Evolutionary conservation across 2,329 filamentous ascomycete species (phyloP).

Genomic region (Podosphaera fusca): DNA sequence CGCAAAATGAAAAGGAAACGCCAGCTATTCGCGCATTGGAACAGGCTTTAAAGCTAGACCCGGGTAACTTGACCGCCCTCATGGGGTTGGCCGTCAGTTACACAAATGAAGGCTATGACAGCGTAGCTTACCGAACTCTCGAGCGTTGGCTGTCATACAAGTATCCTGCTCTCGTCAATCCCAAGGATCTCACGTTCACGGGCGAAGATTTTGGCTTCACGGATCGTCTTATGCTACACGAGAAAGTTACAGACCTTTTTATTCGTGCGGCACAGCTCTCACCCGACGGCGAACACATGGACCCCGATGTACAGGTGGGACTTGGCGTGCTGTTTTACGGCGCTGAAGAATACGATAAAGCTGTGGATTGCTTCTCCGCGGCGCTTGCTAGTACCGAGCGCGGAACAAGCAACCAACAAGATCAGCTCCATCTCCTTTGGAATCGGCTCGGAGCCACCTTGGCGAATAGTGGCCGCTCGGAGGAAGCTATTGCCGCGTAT

Average conservation of each 20-base stretch:
- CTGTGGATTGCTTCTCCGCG: slow-evolving; percentile 90
- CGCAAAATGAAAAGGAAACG: slow-evolving; percentile 95
- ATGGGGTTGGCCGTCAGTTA: slow-evolving; percentile 95
- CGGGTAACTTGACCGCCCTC: slow-evolving; percentile 65
- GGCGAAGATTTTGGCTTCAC: slow-evolving; percentile 81
- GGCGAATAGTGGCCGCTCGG: slow-evolving; percentile 76
- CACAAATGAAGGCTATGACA: slow-evolving; percentile 97
- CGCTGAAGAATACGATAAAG: slow-evolving; percentile 93
- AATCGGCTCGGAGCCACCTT: slow-evolving; percentile 90
- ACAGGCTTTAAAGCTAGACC: slow-evolving; percentile 70
- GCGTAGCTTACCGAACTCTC: slow-evolving; percentile 81
- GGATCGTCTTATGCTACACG: slow-evolving; percentile 70
- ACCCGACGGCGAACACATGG: slow-evolving; percentile 84
- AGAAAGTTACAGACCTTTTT: slow-evolving; percentile 74
- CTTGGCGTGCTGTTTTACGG: slow-evolving; percentile 95
- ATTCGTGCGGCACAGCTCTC: slow-evolving; percentile 81
- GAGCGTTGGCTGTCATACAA: slow-evolving; percentile 94
- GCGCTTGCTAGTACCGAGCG: slow-evolving; percentile 70
- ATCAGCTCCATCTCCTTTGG: slow-evolving; percentile 86
- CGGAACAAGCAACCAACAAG: slow-evolving; percentile 60
- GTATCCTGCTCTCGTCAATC: slow-evolving; percentile 61
- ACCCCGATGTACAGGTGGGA: slow-evolving; percentile 93
- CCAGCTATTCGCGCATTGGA: slow-evolving; percentile 87
- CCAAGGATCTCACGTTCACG: slow-evolving; percentile 34
- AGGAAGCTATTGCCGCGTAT: slow-evolving; percentile 94